A percentile compares a stretch with the other conserved stretches of the same genome.
These are phyloP conservation scores for Sporormia fimetaria DNA, from an alignment of 495 filamentous ascomycete genomes.

Conservation along the genomic window DNA sequence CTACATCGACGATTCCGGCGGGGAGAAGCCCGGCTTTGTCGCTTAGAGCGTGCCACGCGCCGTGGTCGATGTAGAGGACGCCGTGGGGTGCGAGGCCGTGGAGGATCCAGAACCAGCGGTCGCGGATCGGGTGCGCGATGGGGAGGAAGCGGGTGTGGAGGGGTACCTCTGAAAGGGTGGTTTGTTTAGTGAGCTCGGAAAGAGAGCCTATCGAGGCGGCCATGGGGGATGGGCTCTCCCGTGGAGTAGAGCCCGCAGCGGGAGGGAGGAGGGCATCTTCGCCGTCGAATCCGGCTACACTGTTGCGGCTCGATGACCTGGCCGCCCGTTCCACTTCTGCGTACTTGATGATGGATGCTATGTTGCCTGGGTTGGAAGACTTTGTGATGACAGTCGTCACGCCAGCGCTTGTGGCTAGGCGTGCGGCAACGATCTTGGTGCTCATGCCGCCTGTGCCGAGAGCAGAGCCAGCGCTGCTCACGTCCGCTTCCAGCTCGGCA, in stretches of 20 bases:
- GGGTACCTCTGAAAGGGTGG: conserved; percentile 36
- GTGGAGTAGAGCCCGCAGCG: no score
- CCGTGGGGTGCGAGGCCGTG: conserved; percentile 89
- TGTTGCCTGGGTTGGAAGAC: conserved; percentile 85
- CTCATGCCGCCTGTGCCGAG: conserved; percentile 97
- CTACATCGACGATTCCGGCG: conserved; percentile 78
- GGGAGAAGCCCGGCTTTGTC: conserved; percentile 84
- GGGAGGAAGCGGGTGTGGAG: conserved; percentile 90
- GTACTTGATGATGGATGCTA: conserved; percentile 73
- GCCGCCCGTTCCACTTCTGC: conserved; percentile 44
- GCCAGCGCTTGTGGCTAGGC: conserved; percentile 84
- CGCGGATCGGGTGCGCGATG: conserved; percentile 73
- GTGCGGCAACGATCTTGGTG: conserved; percentile 92
- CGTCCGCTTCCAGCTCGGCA: conserved; percentile 70
- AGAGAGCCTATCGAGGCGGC: no score
- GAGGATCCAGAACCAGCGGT: conserved; percentile 92
- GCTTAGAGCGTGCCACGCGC: conserved; percentile 65
- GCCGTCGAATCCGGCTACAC: conserved; percentile 14
- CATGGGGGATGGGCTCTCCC: no score
- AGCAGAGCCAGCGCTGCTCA: conserved; percentile 75
- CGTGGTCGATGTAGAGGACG: conserved; percentile 81
- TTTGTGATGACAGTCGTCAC: conserved; percentile 92
- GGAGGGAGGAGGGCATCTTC: conserved; percentile 9
- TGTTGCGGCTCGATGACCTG: conserved; percentile 10
- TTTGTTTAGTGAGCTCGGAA: conserved; percentile 19